A percentile compares a stretch with the other conserved stretches of the same genome.
phyloP scores from a whole-genome alignment of 352 stramenopile genomes.

The Globisporangium takayamanum region DNA sequence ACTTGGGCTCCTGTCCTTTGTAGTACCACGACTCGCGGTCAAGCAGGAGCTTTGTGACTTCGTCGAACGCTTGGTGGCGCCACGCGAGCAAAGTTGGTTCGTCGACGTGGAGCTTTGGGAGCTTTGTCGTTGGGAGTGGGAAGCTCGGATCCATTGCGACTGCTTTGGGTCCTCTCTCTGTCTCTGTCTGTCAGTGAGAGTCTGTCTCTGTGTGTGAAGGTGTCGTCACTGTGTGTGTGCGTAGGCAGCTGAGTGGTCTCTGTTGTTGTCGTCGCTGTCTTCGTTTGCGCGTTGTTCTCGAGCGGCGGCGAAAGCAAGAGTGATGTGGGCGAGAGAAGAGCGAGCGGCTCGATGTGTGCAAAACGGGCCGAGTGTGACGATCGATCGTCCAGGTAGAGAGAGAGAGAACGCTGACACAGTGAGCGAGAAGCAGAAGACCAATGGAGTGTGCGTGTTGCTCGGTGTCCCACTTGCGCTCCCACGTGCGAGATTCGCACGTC shows the following conservation, averaged over 20 bases:
- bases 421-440: no score
- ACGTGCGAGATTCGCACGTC: no score
- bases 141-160: constrained; percentile 3
- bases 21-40: constrained; percentile 15
- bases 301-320: background rate
- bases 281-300: background rate
- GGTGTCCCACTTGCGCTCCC: no score
- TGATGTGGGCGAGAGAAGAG: background rate
- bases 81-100: constrained; percentile 3
- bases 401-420: no score
- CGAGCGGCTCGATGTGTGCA: no score
- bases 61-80: constrained; percentile 3
- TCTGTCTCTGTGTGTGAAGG: background rate
- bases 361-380: no score
- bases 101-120: constrained; percentile 5
- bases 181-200: background rate
- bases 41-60: constrained; percentile 3
- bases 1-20: constrained; percentile 5
- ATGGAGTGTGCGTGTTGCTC: no score
- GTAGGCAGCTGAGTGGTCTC: background rate
- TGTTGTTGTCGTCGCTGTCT: no score
- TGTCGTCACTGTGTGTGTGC: no score
- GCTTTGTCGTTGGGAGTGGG: constrained; percentile 2
- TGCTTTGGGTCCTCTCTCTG: no score
- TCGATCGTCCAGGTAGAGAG: no score